Percentiles rank a stretch among this genome's conserved stretches.
Conservation (phyloP, 371 early-diverging fungal species). For the Mortierella sp. region DNA sequence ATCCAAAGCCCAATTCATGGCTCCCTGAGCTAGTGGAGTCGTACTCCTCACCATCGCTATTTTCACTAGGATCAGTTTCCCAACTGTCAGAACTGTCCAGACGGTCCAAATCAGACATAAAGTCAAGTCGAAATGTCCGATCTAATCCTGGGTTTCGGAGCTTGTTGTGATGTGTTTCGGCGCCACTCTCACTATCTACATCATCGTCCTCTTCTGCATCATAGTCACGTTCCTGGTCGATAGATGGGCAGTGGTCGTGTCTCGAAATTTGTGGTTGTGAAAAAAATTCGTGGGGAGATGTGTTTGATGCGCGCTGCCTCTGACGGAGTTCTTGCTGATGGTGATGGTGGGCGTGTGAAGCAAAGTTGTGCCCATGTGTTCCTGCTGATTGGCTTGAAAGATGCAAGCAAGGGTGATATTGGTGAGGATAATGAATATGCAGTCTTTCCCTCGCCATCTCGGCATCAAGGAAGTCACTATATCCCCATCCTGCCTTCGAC, state of each 20-base stretch:
- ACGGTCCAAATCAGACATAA: background rate
- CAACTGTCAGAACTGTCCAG: background rate
- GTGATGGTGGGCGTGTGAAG: background rate
- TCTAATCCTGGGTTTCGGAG: background rate
- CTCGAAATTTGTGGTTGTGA: background rate
- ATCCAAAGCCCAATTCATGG: conserved; percentile 10
- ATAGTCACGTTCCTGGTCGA: conserved; percentile 15
- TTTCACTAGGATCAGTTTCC: conserved; percentile 2
- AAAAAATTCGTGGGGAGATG: background rate
- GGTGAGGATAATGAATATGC: conserved; percentile 3
- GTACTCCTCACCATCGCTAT: background rate
- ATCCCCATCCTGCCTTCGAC: background rate
- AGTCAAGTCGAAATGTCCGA: background rate
- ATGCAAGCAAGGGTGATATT: conserved; percentile 6
- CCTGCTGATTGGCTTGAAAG: background rate
- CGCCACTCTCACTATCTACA: conserved; percentile 14
- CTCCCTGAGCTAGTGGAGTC: conserved; percentile 13
- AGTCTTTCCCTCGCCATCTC: background rate
- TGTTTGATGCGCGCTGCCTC: background rate
- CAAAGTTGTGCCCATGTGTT: background rate
- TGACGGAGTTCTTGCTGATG: conserved; percentile 4
- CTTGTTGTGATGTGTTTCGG: background rate
- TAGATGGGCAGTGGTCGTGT: background rate
- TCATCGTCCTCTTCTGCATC: conserved; percentile 23
- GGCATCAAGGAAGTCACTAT: conserved; percentile 1